phyloP scores from a whole-genome alignment of 495 filamentous ascomycete genomes.

The Alectoria sarmentosa region DNA sequence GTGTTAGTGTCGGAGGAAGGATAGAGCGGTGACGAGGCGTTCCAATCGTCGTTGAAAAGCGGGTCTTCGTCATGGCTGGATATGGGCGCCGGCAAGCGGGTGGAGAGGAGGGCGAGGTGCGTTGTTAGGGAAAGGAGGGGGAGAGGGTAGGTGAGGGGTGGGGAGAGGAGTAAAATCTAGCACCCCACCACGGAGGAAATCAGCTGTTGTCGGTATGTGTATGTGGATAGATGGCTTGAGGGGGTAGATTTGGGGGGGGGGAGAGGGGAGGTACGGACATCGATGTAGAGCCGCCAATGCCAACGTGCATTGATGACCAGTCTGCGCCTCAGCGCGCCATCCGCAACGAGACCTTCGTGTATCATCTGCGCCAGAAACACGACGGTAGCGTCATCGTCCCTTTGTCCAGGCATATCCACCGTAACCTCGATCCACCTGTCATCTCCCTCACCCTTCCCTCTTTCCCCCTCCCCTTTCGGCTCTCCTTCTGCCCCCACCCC shows the following conservation, averaged over 20 bases:
- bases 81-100: conserved; percentile 73
- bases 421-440: conserved; percentile 31
- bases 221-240: not conserved
- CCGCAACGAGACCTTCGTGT: conserved; percentile 76
- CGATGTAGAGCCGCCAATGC: conserved; percentile 95
- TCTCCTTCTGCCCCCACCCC: conserved; percentile 30
- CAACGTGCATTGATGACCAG: conserved; percentile 80
- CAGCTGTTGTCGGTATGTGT: conserved; percentile 1
- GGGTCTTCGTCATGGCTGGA: conserved; percentile 90
- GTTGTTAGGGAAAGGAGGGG: conserved; percentile 89
- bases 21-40: conserved; percentile 69
- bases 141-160: conserved; percentile 74
- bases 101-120: conserved; percentile 88
- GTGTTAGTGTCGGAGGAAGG: conserved; percentile 34
- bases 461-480: conserved; percentile 28
- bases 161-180: conserved; percentile 88
- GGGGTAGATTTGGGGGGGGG: conserved; percentile 13
- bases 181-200: not conserved
- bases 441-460: conserved; percentile 29
- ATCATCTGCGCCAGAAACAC: conserved; percentile 84
- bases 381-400: conserved; percentile 86
- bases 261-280: conserved; percentile 53
- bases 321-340: conserved; percentile 58
- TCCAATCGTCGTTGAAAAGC: conserved; percentile 98
- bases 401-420: conserved; percentile 29